Conservation (phyloP, 345 rosid genomes). For the Isatis tinctoria region DNA sequence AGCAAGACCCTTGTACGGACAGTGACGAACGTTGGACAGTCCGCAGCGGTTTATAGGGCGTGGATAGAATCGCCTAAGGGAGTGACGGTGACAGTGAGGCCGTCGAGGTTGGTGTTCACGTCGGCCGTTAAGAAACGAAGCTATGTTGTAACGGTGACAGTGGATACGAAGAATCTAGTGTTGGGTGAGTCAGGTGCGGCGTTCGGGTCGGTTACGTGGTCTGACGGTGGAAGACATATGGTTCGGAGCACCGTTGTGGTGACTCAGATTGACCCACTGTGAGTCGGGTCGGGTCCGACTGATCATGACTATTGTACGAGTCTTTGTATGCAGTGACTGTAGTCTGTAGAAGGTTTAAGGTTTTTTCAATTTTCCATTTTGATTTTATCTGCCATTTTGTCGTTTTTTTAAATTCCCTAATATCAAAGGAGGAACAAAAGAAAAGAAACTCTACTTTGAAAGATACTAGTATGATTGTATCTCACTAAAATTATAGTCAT, state of each 20-base stretch:
- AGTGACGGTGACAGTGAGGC: constrained; percentile 53
- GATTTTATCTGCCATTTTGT: no score
- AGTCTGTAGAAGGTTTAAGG: no score
- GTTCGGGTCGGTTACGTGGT: constrained; percentile 78
- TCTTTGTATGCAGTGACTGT: no score
- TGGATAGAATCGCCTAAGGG: constrained; percentile 60
- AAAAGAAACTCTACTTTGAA: no score
- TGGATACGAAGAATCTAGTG: constrained; percentile 44
- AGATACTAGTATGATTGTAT: no score
- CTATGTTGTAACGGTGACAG: constrained; percentile 52
- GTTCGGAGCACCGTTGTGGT: constrained; percentile 74
- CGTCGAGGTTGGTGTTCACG: constrained; percentile 47
- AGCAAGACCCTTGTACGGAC: constrained; percentile 54
- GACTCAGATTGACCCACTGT: constrained; percentile 40
- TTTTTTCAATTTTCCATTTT: no score
- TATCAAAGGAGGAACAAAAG: no score
- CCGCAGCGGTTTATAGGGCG: constrained; percentile 37
- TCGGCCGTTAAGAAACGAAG: constrained; percentile 49
- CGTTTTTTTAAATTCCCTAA: no score
- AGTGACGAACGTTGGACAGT: constrained; percentile 63
- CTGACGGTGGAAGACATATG: constrained; percentile 60
- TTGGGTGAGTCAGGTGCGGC: constrained; percentile 58
- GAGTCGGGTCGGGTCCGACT: constrained; percentile 10
- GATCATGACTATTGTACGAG: constrained; percentile 3
- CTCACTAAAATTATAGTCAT: no score